Conservation (phyloP, 208 protist genomes). For the Porcisia hertigi region DNA sequence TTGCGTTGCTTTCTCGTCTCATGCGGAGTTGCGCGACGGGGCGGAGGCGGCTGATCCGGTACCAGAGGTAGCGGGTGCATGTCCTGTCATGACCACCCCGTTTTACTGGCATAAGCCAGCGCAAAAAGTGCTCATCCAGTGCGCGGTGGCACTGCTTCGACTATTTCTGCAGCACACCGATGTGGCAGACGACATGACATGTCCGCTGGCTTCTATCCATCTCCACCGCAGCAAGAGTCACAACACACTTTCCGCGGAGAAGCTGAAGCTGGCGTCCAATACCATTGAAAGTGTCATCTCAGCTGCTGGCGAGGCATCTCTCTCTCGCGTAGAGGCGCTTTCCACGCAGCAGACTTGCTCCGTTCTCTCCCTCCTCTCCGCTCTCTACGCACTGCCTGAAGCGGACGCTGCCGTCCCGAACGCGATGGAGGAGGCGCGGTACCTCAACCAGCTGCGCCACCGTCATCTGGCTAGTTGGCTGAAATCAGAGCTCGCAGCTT, state of each 20-base stretch:
- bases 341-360: conserved; percentile 62
- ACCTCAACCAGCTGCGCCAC: conserved; percentile 74
- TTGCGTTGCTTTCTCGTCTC: conserved; percentile 50
- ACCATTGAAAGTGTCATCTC: conserved; percentile 21
- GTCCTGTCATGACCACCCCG: conserved; percentile 32
- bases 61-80: conserved; percentile 64
- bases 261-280: conserved; percentile 44
- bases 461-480: conserved; percentile 79
- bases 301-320: conserved; percentile 7
- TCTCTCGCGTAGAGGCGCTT: conserved; percentile 47
- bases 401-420: conserved; percentile 63
- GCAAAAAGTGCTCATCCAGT: conserved; percentile 47
- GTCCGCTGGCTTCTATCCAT: conserved; percentile 18
- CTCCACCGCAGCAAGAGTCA: conserved; percentile 38
- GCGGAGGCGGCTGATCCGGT: conserved; percentile 38
- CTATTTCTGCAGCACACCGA: conserved; percentile 33
- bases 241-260: conserved; percentile 71
- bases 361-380: conserved; percentile 63
- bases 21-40: conserved; percentile 74
- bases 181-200: conserved; percentile 8
- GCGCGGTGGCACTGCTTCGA: conserved; percentile 58
- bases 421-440: conserved; percentile 68
- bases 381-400: conserved; percentile 85
- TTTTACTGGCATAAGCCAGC: conserved; percentile 65
- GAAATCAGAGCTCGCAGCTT: conserved; percentile 52